phyloP scores from a whole-genome alignment of 345 rosid species.

The Eucalyptus curtisii region DNA sequence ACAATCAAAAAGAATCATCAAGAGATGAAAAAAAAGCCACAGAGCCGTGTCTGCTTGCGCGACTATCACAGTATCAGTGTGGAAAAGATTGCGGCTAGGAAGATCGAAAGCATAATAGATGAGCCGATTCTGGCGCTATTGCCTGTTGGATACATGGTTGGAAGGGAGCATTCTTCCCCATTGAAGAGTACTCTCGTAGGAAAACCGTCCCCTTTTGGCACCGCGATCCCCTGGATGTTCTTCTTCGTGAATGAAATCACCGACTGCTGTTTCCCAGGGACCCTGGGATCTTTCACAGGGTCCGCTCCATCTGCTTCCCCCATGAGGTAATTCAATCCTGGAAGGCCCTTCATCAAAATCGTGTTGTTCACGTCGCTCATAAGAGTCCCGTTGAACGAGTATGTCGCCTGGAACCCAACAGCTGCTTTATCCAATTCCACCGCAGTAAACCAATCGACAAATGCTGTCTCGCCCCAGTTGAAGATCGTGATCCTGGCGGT shows the following conservation, averaged over 20 bases:
- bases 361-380: slow-evolving; percentile 37
- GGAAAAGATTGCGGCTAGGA: not conserved
- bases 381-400: slow-evolving; percentile 64
- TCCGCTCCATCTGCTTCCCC: slow-evolving; percentile 42
- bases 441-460: slow-evolving; percentile 83
- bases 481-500: slow-evolving; percentile 72
- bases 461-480: slow-evolving; percentile 69
- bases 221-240: slow-evolving; percentile 44
- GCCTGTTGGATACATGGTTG: slow-evolving; percentile 36
- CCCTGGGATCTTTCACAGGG: slow-evolving; percentile 42
- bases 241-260: slow-evolving; percentile 80
- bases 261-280: slow-evolving; percentile 92
- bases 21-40: not conserved
- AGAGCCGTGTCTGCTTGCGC: not conserved
- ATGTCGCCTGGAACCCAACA: slow-evolving; percentile 59
- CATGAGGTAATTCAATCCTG: slow-evolving; percentile 70
- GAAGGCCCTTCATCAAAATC: slow-evolving; percentile 65
- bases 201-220: slow-evolving; percentile 69
- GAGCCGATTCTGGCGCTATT: slow-evolving; percentile 20
- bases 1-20: not conserved
- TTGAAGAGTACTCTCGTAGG: slow-evolving; percentile 88
- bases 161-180: slow-evolving; percentile 91
- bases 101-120: not conserved
- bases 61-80: not conserved
- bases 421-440: slow-evolving; percentile 50